Conservation (phyloP, 2,329 filamentous ascomycete species). For the Calycina herbarum region DNA sequence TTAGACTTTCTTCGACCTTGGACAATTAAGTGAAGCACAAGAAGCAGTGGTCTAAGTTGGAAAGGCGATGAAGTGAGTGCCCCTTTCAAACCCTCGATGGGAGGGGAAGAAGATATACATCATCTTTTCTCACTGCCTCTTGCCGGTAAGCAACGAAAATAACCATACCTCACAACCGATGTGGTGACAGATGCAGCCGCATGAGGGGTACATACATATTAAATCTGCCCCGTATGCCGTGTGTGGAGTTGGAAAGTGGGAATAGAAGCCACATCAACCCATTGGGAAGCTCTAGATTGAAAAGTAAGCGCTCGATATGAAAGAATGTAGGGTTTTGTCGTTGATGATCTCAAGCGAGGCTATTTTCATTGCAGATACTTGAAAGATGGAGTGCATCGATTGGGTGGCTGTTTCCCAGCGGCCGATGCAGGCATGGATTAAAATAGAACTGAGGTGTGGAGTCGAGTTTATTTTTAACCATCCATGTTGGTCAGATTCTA, state of each 20-base stretch:
- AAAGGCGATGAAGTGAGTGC: neutral
- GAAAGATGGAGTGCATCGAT: neutral
- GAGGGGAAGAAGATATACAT: slow-evolving; percentile 5
- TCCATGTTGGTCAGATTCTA: neutral
- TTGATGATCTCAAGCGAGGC: slow-evolving; percentile 1
- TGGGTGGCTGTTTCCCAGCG: neutral
- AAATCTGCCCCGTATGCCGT: neutral
- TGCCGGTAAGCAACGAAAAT: slow-evolving; percentile 2
- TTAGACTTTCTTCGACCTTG: slow-evolving; percentile 8
- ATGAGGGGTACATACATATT: slow-evolving; percentile 8
- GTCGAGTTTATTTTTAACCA: neutral
- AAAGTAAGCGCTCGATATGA: slow-evolving; percentile 1
- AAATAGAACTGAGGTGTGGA: slow-evolving; percentile 5
- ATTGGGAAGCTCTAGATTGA: neutral
- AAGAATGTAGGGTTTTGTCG: neutral
- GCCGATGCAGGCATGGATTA: neutral
- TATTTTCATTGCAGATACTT: neutral
- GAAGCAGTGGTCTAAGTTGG: neutral
- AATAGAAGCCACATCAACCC: slow-evolving; percentile 12
- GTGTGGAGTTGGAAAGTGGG: neutral
- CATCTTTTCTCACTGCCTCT: neutral
- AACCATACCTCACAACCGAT: slow-evolving; percentile 1
- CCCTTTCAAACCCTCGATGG: neutral
- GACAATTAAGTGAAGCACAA: neutral
- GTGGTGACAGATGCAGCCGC: neutral